Base-by-base conservation (phyloP, 345 rosid genomes). In the Lumnitzera littorea region DNA sequence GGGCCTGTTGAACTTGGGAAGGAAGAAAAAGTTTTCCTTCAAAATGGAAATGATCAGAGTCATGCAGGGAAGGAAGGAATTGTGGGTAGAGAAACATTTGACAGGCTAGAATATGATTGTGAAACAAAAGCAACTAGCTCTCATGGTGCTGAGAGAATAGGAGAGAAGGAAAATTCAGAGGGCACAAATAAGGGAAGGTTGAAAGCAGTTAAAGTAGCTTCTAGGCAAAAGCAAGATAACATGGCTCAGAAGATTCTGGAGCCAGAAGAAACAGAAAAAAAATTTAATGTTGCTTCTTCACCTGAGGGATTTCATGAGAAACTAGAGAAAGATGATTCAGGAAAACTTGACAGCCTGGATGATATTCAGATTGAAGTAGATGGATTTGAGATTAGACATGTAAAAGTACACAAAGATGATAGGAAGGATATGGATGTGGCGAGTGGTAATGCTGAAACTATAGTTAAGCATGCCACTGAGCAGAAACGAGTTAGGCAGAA, bases 1-100 rank as follows among this genome's bases (percentile, higher is more conserved):
- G 75, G 55, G 62, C 68, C 70, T 73, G 59, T 62, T 56, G 82
- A 75, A 63, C 73, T 65, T 62, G 75, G 58, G 61, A 74, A 71
- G 52, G 74, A 60, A 61, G 80, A 74, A 53, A 72, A 71, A 27
- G 27, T 63, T 61, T 62, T 67, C 46, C 17, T 58, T 62, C 73
- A 51, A 68, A 50, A 68, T 53, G 53, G 65, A 48, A 71, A 64
- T 14, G 55, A 60, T 61, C 63, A 58, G 57, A 82, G 82, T 66
- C 69, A 29, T 55, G 67, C 60, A 62, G 78, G 67, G 68, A 79
- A 76, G 68, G 76, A 66, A 48, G 71, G 74, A 57, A 63, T 62
- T 70, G 64, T 41, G 56, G 71, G 62, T 55, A 62, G 11, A 15
- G 85, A 66, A 51, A 69, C 53, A 29, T 16, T 72, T 60, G 72